These are phyloP conservation scores for Cercospora sp. DNA, from an alignment of 2,329 filamentous ascomycete species.

Conservation along the genomic window DNA sequence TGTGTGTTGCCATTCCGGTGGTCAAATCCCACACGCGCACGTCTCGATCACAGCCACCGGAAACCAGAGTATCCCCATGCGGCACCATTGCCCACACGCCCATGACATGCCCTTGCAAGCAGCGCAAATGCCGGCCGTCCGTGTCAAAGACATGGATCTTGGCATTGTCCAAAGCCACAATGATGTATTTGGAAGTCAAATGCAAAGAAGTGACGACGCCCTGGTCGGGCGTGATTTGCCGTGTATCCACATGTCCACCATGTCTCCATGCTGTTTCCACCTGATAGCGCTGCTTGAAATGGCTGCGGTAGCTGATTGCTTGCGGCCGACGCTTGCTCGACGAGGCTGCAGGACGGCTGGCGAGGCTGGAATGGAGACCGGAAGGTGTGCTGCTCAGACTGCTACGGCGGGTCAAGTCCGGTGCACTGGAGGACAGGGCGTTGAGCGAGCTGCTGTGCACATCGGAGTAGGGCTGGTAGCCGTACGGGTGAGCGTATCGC, in stretches of 20 bases:
- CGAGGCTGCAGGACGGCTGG: slow-evolving; percentile 40
- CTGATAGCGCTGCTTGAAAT: slow-evolving; percentile 96
- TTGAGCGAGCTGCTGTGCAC: slow-evolving; percentile 33
- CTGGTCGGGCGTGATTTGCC: slow-evolving; percentile 92
- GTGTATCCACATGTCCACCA: slow-evolving; percentile 77
- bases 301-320: slow-evolving; percentile 84
- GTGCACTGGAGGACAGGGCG: slow-evolving; percentile 49
- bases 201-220: slow-evolving; percentile 96
- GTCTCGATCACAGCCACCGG: slow-evolving; percentile 93
- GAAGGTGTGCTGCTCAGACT: slow-evolving; percentile 28
- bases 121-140: slow-evolving; percentile 82
- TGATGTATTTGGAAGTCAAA: slow-evolving; percentile 92
- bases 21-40: slow-evolving; percentile 96
- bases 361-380: slow-evolving; percentile 30
- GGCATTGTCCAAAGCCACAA: slow-evolving; percentile 94
- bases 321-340: slow-evolving; percentile 53
- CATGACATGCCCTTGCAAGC: slow-evolving; percentile 94
- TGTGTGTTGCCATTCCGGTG: slow-evolving; percentile 76
- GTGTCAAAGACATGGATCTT: slow-evolving; percentile 98
- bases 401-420: slow-evolving; percentile 44
- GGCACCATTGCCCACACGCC: slow-evolving; percentile 99
- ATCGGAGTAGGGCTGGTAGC: slow-evolving; percentile 30
- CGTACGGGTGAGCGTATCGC: slow-evolving; percentile 33
- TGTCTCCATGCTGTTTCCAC: slow-evolving; percentile 96
- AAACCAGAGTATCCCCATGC: slow-evolving; percentile 92